Conservation (phyloP, 768 basidiomycete genomes). For the Trametes gibbosa region DNA sequence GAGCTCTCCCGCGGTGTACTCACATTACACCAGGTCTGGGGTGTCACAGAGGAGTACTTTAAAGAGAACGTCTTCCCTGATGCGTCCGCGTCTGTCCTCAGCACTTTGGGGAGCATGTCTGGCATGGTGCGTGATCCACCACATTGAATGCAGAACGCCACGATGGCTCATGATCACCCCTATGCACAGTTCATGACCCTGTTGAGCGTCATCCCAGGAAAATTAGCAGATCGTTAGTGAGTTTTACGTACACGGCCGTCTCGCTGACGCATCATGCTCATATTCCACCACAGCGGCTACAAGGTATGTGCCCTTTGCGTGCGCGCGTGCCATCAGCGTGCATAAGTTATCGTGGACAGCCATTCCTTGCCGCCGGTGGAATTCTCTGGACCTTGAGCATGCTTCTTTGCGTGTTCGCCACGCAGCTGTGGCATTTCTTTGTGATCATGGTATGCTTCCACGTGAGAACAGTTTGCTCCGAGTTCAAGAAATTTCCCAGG, state of each 20-base stretch:
- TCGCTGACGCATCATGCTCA: background rate
- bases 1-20: constrained; percentile 22
- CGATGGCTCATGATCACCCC: background rate
- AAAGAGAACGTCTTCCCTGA: constrained; percentile 24
- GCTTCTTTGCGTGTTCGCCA: constrained; percentile 21
- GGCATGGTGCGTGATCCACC: constrained; percentile 17
- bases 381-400: constrained; percentile 27
- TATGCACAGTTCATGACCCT: constrained; percentile 23
- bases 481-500: constrained; percentile 6
- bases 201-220: constrained; percentile 20
- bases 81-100: constrained; percentile 22
- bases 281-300: constrained; percentile 12
- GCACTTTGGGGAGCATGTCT: constrained; percentile 21
- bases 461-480: background rate
- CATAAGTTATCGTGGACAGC: constrained; percentile 11
- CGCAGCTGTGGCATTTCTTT: constrained; percentile 26
- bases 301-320: constrained; percentile 3
- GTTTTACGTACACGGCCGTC: background rate
- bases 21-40: constrained; percentile 27
- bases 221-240: constrained; percentile 25
- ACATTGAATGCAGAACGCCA: background rate
- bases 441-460: constrained; percentile 14
- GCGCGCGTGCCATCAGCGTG: background rate
- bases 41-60: constrained; percentile 38
- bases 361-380: constrained; percentile 20